Base-by-base conservation (phyloP, 306 rosid genomes). In the Acacia melanoxylon region DNA sequence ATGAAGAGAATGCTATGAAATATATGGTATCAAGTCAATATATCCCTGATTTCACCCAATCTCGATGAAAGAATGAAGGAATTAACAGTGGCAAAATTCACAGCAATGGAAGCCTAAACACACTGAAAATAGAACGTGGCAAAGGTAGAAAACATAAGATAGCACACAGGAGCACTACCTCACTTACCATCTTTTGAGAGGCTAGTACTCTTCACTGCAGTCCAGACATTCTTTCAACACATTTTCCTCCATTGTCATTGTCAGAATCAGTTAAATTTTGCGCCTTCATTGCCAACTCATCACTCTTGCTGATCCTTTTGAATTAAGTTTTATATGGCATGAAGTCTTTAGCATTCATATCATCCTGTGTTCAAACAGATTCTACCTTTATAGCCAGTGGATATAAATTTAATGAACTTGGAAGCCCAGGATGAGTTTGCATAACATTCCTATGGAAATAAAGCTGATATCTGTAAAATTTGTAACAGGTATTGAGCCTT, bases 291-390 rank as follows among this genome's bases (percentile, higher is more conserved):
- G 27, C 31, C 31, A 58, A 22, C 31, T 58, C 12, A 58, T 22
- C 65, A 9, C 65, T 58, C 65, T 22, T 58, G 31, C 65, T n/a
- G 24, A 15, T 58, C 11, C 22, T 22, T 58, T 58, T 29, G 56
- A 58, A 80, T 52, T 68, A 61, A 48, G 74, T 67, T 74, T 44
- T 73, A 77, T 68, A 62, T 59, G 45, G 85, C 70, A 67, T 81
- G 63, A 40, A 22, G 17, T 81, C 25, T 49, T 73, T 67, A 42
- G 61, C 20, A 22, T 74, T 68, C 65, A 78, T 74, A 56, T 45
- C 19, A 67, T 67, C 68, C 51, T 66, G n/a, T 66, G 65, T 67
- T 73, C 35, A 45, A 81, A 66, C 31, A 59, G 45, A 10, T 62
- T 41, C 37, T 66, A 10, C 48, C 22, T 62, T 76, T 75, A 65